phyloP scores from a whole-genome alignment of 2,329 filamentous ascomycete genomes.

The Phyllosticta citrichinensis region DNA sequence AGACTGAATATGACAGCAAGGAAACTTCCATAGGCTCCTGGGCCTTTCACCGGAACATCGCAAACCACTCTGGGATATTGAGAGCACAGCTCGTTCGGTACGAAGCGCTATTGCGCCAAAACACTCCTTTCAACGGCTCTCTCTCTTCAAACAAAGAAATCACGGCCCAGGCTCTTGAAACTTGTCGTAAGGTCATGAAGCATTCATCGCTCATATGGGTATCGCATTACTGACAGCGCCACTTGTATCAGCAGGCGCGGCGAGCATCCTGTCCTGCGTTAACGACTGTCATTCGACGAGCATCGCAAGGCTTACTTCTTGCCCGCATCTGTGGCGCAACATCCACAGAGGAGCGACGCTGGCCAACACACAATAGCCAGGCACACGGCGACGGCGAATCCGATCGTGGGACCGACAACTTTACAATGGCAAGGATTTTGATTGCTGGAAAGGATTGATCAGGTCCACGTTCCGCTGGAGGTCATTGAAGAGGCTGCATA shows the following conservation, averaged over 20 bases:
- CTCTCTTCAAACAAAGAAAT: neutral
- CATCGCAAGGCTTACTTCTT: slow-evolving; percentile 37
- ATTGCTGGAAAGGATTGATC: slow-evolving; percentile 28
- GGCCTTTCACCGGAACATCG: too few species aligned
- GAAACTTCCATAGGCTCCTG: too few species aligned
- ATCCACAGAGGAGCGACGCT: slow-evolving; percentile 46
- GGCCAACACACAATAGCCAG: slow-evolving; percentile 47
- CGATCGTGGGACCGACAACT: slow-evolving; percentile 45
- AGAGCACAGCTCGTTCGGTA: neutral
- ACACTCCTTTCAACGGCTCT: neutral
- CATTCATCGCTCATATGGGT: slow-evolving; percentile 27
- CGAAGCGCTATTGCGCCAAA: neutral
- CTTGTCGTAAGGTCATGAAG: neutral
- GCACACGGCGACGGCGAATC: slow-evolving; percentile 39
- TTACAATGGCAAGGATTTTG: slow-evolving; percentile 50
- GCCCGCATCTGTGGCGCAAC: slow-evolving; percentile 43
- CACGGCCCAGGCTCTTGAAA: neutral
- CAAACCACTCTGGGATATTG: neutral
- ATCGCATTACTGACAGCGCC: slow-evolving; percentile 41
- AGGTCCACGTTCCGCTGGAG: neutral
- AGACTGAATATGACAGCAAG: too few species aligned
- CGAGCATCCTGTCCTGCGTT: slow-evolving; percentile 36
- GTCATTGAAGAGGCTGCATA: slow-evolving; percentile 12
- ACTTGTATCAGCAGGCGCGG: slow-evolving; percentile 42
- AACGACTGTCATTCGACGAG: neutral